These are phyloP conservation scores for Fusarium paranaense DNA, from an alignment of 2,329 filamentous ascomycete species.

Conservation along the genomic window DNA sequence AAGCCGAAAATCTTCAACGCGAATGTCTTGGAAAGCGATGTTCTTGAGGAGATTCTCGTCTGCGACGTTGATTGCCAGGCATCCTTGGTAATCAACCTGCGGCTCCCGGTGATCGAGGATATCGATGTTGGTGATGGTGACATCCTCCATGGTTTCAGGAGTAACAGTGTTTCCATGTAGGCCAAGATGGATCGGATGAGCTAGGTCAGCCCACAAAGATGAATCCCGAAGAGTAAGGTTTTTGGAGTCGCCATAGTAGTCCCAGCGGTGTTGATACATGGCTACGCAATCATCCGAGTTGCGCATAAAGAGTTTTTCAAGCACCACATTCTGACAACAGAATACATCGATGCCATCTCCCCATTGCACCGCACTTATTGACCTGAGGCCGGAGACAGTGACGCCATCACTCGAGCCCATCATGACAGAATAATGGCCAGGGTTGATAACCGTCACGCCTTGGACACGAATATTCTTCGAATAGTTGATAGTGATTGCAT, in stretches of 20 bases:
- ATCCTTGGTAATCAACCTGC: slow-evolving; percentile 1
- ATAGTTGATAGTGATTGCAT: neutral
- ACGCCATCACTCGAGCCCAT: neutral
- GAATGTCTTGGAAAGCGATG: neutral
- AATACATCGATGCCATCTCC: slow-evolving; percentile 9
- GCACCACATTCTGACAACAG: neutral
- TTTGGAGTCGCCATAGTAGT: neutral
- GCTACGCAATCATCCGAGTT: slow-evolving; percentile 9
- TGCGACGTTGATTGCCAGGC: neutral
- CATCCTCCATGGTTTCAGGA: neutral
- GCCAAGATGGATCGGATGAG: slow-evolving; percentile 3
- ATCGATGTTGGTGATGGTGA: neutral
- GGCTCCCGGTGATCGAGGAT: slow-evolving; percentile 8
- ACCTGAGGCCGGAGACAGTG: neutral
- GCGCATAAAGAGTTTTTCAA: neutral
- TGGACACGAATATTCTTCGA: neutral
- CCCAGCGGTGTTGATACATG: neutral
- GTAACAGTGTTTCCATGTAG: slow-evolving; percentile 1
- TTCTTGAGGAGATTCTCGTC: neutral
- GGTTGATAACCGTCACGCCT: neutral
- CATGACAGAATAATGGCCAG: neutral
- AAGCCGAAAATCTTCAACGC: neutral
- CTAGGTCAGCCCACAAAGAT: neutral
- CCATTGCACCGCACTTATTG: neutral
- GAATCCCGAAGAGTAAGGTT: slow-evolving; percentile 8